A percentile compares a stretch with the other conserved stretches of the same genome.
Conservation (phyloP, 2,329 filamentous ascomycete species). For the Apiospora malaysiana region DNA sequence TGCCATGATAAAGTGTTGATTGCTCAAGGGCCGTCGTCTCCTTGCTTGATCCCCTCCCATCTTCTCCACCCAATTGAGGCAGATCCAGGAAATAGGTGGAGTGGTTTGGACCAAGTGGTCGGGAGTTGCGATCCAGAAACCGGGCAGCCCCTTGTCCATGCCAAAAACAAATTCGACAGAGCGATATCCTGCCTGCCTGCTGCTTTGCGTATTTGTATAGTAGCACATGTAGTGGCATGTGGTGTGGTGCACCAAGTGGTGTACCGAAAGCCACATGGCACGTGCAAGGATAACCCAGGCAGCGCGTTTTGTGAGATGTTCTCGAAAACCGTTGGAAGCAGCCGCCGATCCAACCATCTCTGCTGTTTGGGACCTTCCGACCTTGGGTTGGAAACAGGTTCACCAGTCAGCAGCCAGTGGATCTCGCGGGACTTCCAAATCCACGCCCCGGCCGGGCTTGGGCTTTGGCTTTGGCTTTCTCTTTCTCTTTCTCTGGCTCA, state of each 20-base stretch:
- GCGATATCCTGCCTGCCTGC: neutral
- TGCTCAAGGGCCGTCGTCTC: conserved; percentile 6
- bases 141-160: conserved; percentile 1
- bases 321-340: conserved; percentile 19
- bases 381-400: neutral
- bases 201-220: conserved; percentile 10
- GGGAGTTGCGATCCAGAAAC: neutral
- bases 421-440: conserved; percentile 3
- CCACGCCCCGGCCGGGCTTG: conserved; percentile 17
- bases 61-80: conserved; percentile 6
- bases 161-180: conserved; percentile 15
- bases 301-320: neutral
- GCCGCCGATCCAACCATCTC: neutral
- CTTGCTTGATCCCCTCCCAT: conserved; percentile 15
- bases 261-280: conserved; percentile 15
- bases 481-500: too few relatives aligned
- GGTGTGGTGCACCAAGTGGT: neutral
- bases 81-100: conserved; percentile 7
- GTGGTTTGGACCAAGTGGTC: conserved; percentile 17
- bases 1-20: neutral
- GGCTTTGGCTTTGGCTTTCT: neutral
- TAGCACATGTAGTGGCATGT: neutral
- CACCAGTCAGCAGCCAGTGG: neutral
- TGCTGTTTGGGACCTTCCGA: too few relatives aligned
- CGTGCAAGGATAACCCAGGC: conserved; percentile 6